These are phyloP conservation scores for Suillus lakei DNA, from an alignment of 768 basidiomycete species.

Conservation along the genomic window DNA sequence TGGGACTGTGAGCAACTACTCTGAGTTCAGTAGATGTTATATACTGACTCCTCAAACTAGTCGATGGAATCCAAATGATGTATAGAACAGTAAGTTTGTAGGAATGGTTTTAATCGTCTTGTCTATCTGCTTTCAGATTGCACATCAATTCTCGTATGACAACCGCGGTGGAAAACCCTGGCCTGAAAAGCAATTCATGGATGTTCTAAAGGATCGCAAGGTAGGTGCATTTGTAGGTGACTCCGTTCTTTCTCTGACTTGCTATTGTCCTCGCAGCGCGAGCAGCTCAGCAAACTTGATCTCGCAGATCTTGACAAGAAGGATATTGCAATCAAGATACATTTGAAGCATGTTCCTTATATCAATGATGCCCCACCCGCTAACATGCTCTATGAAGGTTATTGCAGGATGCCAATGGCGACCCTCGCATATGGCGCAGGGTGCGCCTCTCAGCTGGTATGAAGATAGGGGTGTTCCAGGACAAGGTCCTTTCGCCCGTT, in stretches of 20 bases:
- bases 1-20: constrained; percentile 19
- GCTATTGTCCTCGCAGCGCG: constrained; percentile 18
- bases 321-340: constrained; percentile 20
- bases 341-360: constrained; percentile 22
- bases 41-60: constrained; percentile 16
- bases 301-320: constrained; percentile 25
- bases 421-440: constrained; percentile 35
- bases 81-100: constrained; percentile 6
- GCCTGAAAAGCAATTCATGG: constrained; percentile 31
- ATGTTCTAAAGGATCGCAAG: constrained; percentile 30
- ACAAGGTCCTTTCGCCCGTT: constrained; percentile 39
- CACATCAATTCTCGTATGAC: constrained; percentile 19
- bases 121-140: constrained; percentile 18
- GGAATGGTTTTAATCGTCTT: constrained; percentile 1
- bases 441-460: constrained; percentile 40
- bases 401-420: constrained; percentile 18
- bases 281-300: constrained; percentile 23
- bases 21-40: neutral
- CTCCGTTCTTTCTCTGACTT: constrained; percentile 5
- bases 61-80: constrained; percentile 16
- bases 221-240: constrained; percentile 13
- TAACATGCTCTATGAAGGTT: constrained; percentile 7
- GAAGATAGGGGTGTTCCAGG: constrained; percentile 38
- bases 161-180: constrained; percentile 13
- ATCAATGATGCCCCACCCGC: constrained; percentile 8